Percentiles rank a stretch among this genome's conserved stretches.
Evolutionary conservation across 23 red algal species (phyloP).

Genomic region (Gracilaria domingensis): DNA sequence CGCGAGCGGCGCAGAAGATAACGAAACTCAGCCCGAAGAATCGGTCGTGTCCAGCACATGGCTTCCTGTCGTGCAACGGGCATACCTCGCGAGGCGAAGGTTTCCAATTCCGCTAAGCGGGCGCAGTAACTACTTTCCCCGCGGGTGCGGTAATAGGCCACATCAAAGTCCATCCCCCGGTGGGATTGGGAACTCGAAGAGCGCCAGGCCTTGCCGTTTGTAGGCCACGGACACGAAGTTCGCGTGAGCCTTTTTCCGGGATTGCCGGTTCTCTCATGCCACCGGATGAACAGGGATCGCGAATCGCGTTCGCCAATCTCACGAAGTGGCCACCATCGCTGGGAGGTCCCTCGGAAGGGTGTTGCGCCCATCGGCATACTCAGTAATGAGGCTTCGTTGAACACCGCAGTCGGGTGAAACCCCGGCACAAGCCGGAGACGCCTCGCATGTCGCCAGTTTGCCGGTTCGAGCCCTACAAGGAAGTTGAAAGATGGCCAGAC

Average conservation of each 20-base stretch:
- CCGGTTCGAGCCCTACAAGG: not conserved
- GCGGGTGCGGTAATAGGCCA: not conserved
- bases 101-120: not conserved
- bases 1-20: not conserved
- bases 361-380: not conserved
- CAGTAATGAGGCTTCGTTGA: not conserved
- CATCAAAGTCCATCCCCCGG: not conserved
- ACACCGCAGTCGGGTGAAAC: slow-evolving; percentile 10
- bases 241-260: not conserved
- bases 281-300: slow-evolving; percentile 9
- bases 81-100: not conserved
- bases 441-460: no score
- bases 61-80: not conserved
- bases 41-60: not conserved
- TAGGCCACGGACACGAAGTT: not conserved
- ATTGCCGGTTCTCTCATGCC: not conserved
- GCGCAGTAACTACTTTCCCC: not conserved
- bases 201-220: not conserved
- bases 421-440: not conserved
- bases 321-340: not conserved
- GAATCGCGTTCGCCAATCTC: slow-evolving; percentile 13
- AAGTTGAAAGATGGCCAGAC: not conserved
- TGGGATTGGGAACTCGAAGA: not conserved
- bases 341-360: slow-evolving; percentile 1
- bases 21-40: not conserved